These are phyloP conservation scores for Aspergillus sp. DNA, from an alignment of 2,329 filamentous ascomycete species.

Conservation along the genomic window DNA sequence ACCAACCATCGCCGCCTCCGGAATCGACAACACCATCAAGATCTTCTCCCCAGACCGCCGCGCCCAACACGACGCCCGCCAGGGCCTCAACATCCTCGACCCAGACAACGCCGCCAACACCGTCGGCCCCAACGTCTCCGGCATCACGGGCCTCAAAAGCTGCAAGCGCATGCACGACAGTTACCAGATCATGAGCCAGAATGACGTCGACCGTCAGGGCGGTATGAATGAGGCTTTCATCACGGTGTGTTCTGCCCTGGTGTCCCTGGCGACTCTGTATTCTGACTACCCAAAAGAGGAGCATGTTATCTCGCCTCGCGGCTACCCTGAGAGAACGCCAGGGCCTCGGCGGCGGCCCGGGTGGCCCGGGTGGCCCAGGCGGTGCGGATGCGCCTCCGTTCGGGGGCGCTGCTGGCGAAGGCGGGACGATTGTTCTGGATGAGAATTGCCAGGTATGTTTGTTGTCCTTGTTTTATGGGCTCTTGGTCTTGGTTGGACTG, in stretches of 20 bases:
- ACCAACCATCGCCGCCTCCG: slow-evolving; percentile 55
- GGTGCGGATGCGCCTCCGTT: slow-evolving; percentile 14
- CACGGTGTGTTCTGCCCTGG: slow-evolving; percentile 35
- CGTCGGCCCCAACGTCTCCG: slow-evolving; percentile 16
- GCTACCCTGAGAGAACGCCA: slow-evolving; percentile 32
- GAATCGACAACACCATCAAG: slow-evolving; percentile 60
- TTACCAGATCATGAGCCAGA: slow-evolving; percentile 53
- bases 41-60: slow-evolving; percentile 55
- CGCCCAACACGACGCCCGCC: slow-evolving; percentile 48
- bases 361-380: too few species aligned
- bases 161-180: slow-evolving; percentile 51
- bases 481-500: too few species aligned
- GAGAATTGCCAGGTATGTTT: slow-evolving; percentile 37
- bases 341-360: slow-evolving; percentile 17
- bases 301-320: slow-evolving; percentile 39
- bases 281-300: slow-evolving; percentile 27
- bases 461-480: slow-evolving; percentile 1
- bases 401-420: slow-evolving; percentile 20
- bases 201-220: slow-evolving; percentile 51
- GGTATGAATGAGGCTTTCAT: slow-evolving; percentile 50
- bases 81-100: slow-evolving; percentile 49
- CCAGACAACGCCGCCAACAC: slow-evolving; percentile 32
- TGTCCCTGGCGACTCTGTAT: slow-evolving; percentile 4
- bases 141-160: slow-evolving; percentile 42
- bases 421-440: slow-evolving; percentile 30